phyloP scores from a whole-genome alignment of 768 basidiomycete genomes.

The Trametes punicea region DNA sequence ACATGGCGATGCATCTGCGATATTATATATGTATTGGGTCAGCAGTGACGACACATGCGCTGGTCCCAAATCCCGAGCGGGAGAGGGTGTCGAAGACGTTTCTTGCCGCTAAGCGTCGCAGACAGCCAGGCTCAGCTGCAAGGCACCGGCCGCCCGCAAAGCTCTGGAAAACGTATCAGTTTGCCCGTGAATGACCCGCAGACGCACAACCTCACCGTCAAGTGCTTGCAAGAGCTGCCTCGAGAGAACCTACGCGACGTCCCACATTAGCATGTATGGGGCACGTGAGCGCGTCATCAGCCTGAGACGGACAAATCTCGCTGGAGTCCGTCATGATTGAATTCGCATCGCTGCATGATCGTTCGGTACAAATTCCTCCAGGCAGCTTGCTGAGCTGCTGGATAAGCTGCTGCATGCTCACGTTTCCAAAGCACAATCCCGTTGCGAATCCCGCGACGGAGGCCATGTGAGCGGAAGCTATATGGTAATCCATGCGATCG shows the following conservation, averaged over 20 bases:
- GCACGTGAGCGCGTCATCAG: background rate
- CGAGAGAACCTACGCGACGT: background rate
- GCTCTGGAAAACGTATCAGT: background rate
- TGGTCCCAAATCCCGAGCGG: too few species aligned
- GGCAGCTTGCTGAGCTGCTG: too few species aligned
- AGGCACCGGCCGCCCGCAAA: background rate
- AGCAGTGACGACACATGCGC: background rate
- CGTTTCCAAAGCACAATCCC: background rate
- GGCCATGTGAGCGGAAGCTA: background rate
- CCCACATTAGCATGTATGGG: background rate
- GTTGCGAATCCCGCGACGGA: too few species aligned
- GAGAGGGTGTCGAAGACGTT: too few species aligned
- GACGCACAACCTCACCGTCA: background rate
- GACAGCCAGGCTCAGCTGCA: background rate
- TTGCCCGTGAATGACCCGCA: constrained; percentile 6
- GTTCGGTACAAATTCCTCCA: too few species aligned
- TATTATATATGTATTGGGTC: background rate
- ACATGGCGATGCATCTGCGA: background rate
- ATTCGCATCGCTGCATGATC: too few species aligned
- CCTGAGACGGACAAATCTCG: background rate
- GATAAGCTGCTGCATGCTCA: background rate
- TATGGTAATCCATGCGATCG: background rate
- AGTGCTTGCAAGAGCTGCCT: background rate
- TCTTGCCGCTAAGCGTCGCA: too few species aligned
- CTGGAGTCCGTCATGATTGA: too few species aligned